Evolutionary conservation across 306 rosid genomes (phyloP).

Genomic region (Sophora flavescens): DNA sequence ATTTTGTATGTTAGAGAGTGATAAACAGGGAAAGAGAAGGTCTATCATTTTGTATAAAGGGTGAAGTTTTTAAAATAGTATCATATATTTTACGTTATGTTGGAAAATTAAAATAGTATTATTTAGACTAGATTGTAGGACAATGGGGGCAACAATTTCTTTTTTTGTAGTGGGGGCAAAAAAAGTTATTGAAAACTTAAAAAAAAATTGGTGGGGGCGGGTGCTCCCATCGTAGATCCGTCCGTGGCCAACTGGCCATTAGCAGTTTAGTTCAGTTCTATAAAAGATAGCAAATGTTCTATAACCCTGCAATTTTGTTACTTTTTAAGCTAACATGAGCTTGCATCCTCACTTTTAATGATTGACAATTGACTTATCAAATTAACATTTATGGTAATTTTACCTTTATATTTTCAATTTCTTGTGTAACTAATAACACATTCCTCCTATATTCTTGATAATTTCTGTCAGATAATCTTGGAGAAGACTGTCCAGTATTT

Average conservation of each 20-base stretch:
- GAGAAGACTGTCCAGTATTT: slow-evolving; percentile 98
- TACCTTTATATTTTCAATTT: slow-evolving; percentile 24
- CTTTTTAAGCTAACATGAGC: neutral
- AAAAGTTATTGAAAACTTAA: no score
- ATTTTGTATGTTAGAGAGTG: neutral
- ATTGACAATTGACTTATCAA: slow-evolving; percentile 12
- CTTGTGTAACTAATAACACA: slow-evolving; percentile 30
- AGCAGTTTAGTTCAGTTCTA: neutral
- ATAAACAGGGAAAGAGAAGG: slow-evolving; percentile 19
- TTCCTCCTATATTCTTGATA: slow-evolving; percentile 30
- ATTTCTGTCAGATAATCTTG: slow-evolving; percentile 83
- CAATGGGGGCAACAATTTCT: no score
- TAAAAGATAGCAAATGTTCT: slow-evolving; percentile 31
- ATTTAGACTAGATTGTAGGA: no score
- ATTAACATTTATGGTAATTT: slow-evolving; percentile 2
- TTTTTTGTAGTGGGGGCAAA: no score
- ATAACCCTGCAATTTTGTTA: slow-evolving; percentile 7
- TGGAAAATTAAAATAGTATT: no score
- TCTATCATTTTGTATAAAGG: neutral
- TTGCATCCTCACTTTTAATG: slow-evolving; percentile 27
- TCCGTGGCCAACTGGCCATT: neutral
- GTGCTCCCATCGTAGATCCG: no score
- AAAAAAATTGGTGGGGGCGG: no score
- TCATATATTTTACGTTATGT: no score
- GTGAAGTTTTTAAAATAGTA: neutral